A percentile compares a stretch with the other conserved stretches of the same genome.
Evolutionary conservation across 192 early-diverging fungal genomes (phyloP).

Genomic region (Haplosporangium gracile): DNA sequence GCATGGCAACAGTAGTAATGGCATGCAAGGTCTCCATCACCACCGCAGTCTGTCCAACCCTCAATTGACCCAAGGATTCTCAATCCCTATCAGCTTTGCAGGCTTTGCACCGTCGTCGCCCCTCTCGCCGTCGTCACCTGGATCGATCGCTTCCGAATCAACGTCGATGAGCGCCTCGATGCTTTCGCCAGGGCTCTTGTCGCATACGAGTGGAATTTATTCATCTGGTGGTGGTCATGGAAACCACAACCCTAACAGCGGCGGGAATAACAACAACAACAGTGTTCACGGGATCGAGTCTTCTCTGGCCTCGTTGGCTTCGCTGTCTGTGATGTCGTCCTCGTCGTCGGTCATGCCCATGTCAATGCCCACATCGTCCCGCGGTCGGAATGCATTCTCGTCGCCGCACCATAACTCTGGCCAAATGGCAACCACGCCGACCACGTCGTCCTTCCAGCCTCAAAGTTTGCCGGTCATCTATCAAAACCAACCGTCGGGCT

Average conservation of each 20-base stretch:
- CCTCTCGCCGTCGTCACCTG: conserved; percentile 38
- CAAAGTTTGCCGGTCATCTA: conserved; percentile 48
- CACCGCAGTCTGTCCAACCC: conserved; percentile 44
- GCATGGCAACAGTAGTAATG: not conserved
- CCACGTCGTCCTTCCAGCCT: conserved; percentile 42
- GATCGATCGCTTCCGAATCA: conserved; percentile 31
- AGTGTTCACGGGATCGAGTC: conserved; percentile 41
- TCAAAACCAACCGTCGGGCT: conserved; percentile 27
- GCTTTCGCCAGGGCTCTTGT: conserved; percentile 32
- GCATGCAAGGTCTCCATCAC: conserved; percentile 28
- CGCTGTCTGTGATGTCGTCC: conserved; percentile 40
- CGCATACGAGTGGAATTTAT: not conserved
- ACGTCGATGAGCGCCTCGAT: conserved; percentile 44
- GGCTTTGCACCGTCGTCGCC: conserved; percentile 39
- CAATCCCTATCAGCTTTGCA: conserved; percentile 33
- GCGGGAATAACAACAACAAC: conserved; percentile 8
- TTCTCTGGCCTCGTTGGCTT: conserved; percentile 43
- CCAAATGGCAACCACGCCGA: conserved; percentile 29
- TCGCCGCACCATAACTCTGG: conserved; percentile 7
- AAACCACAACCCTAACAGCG: not conserved
- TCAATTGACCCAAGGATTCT: conserved; percentile 47
- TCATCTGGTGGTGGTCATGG: not conserved
- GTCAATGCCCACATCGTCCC: conserved; percentile 29
- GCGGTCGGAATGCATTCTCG: conserved; percentile 23
- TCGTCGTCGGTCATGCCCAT: conserved; percentile 29